Evolutionary conservation across 768 basidiomycete genomes (phyloP), one percentile per base, ranked within the genome.

Genomic region (Calvatia gigantea): DNA sequence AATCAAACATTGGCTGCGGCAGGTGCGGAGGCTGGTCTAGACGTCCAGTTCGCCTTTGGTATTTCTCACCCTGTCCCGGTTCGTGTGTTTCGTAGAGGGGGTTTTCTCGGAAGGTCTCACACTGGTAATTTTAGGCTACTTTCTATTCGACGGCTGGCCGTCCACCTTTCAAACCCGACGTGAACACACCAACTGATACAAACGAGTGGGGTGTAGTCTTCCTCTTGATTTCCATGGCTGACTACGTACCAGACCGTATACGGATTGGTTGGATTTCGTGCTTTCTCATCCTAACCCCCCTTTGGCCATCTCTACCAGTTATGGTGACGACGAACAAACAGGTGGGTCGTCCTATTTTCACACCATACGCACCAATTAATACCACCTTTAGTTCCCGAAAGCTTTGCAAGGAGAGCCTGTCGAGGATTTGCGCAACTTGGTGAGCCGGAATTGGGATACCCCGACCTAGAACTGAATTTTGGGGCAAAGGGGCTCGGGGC

Each of bases 241-340:
- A 37, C 31, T 32, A 31, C 44, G 25, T 50, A 51, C 4, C 27
- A 70, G 69, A 51, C 70, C 73, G 8, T 73, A 71, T 46, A 48
- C 59, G n/a, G 70, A 70, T 15, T 89, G 87, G 86, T 64, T 89
- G 5, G 73, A 85, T 37, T 83, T 76, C 51, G 60, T 88, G 17
- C 68, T 79, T 1, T 61, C 61, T 19, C 75, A 80, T 6, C 52
- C 67, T 1, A 66, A 71, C 19, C 67, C 78, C 2, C 84, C 86
- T 6, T 75, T 80, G 60, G 76, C 79, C 2, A 85, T 89, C 27
- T 84, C 85, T 1, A 87, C 83, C 0, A 84, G 82, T 60, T 89
- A 89, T 63, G 83, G 76, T 2, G 86, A 88, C 44, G 76, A 82
- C 52, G 87, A 89, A 54, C 84, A 86, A 63, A 83, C 84, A 12